Percentiles rank a stretch among this genome's conserved stretches.
phyloP scores from a whole-genome alignment of 306 rosid species.

The Sesbania bispinosa region DNA sequence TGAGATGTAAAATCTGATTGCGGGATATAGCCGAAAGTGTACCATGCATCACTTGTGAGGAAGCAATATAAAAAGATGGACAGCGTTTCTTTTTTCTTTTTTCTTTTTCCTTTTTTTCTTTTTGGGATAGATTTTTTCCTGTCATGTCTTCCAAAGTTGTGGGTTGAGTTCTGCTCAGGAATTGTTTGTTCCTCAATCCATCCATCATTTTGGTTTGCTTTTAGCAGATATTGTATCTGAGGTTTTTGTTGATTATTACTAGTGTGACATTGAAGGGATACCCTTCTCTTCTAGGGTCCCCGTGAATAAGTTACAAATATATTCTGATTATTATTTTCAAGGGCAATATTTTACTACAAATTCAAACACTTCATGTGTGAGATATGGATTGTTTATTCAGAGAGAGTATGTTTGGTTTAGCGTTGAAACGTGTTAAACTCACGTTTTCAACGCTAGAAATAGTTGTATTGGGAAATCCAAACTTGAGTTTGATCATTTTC shows the following conservation, averaged over 20 bases:
- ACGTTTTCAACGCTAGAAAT: too few species aligned
- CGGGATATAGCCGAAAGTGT: slow-evolving; percentile 96
- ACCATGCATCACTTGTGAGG: slow-evolving; percentile 89
- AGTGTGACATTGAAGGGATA: slow-evolving; percentile 76
- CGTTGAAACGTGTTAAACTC: too few species aligned
- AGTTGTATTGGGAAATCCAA: too few species aligned
- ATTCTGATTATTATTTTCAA: slow-evolving; percentile 47
- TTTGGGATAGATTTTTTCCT: slow-evolving; percentile 53
- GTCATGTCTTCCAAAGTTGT: slow-evolving; percentile 60
- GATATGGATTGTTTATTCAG: not conserved
- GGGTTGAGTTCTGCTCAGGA: slow-evolving; percentile 58
- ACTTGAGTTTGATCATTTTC: too few species aligned
- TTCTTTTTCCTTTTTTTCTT: not conserved
- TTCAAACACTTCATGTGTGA: slow-evolving; percentile 13
- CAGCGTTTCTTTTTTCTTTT: slow-evolving; percentile 36
- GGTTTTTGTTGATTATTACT: slow-evolving; percentile 56
- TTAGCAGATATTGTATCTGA: slow-evolving; percentile 63
- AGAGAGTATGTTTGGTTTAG: too few species aligned
- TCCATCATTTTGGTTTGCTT: slow-evolving; percentile 54
- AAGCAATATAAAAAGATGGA: slow-evolving; percentile 50
- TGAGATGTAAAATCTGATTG: slow-evolving; percentile 99
- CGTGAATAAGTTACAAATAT: slow-evolving; percentile 55
- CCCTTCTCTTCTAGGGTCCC: slow-evolving; percentile 79
- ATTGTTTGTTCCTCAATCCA: slow-evolving; percentile 50
- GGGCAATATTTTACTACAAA: slow-evolving; percentile 35